Percentiles rank a stretch among this genome's conserved stretches.
Conservation (phyloP, 257 asterid genomes). For the Solanum chiquidenum region DNA sequence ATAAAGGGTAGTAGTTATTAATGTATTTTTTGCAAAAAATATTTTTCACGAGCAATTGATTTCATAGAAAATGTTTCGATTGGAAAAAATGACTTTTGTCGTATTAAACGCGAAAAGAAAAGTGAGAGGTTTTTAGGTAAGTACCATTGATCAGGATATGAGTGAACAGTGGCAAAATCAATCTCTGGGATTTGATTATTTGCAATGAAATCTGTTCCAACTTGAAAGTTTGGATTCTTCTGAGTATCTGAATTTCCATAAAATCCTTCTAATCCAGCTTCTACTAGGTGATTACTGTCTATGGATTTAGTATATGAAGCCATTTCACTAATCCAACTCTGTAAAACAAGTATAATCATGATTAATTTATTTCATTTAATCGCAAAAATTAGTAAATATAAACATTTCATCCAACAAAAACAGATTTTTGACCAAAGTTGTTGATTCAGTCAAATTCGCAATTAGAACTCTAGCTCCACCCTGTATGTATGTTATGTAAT, state of each 20-base stretch:
- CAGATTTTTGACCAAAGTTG: not conserved
- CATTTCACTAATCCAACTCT: conserved; percentile 71
- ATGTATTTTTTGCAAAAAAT: not conserved
- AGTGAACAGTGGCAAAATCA: conserved; percentile 61
- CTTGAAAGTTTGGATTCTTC: conserved; percentile 30
- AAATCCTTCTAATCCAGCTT: conserved; percentile 65
- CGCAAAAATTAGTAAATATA: not conserved
- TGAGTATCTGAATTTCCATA: conserved; percentile 31
- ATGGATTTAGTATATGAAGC: conserved; percentile 54
- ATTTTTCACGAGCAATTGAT: not conserved
- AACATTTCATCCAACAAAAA: not conserved
- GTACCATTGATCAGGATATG: conserved; percentile 62
- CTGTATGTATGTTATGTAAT: not conserved
- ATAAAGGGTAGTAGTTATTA: not conserved
- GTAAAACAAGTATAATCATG: not conserved
- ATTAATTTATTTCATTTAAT: not conserved
- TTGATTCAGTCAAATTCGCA: not conserved
- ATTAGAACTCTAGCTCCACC: not conserved
- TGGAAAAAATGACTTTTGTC: not conserved
- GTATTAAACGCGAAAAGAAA: not conserved
- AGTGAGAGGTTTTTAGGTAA: too few relatives aligned
- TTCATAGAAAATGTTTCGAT: not conserved
- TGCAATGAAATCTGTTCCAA: conserved; percentile 54
- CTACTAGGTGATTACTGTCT: conserved; percentile 47
- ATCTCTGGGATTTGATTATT: conserved; percentile 46